Evolutionary conservation across 345 rosid species (phyloP), one percentile per base, ranked within the genome.

Genomic region (Aethionema arabicum): DNA sequence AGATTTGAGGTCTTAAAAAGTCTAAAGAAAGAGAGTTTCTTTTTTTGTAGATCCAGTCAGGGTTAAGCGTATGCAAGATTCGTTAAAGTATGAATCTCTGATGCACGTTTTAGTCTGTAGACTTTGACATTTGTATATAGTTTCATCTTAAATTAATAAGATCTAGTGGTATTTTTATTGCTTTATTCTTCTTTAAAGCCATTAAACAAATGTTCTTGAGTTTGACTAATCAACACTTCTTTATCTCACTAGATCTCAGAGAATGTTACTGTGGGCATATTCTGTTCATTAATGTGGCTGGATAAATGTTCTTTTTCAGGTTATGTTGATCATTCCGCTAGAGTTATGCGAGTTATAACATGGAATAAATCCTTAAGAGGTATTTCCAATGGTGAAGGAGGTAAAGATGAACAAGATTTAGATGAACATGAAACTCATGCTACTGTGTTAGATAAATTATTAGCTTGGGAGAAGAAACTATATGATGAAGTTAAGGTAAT

Each of bases 401-500:
- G 79, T 21, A 84, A 78, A 72, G 85, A 83, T 65, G 95, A 85
- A 16, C 52, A 75, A 33, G 96, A 85, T 76, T 72, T 77, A 21
- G 87, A 90, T 44, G 95, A 93, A 51, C 59, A 75, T 49, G 97
- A 93, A 70, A 85, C 96, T 64, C 96, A 82, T 78, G 95, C 99
- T 13, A 84, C 88, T 11, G 83, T 93, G 72, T 82, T 93, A 76
- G 99, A 93, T 66, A 93, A 93, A 78, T 76, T 93, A 73, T 73
- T 85, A 47, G 99, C 95, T 2, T 93, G 99, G 99, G 99, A 93
- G 68, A 93, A 86, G 82, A 93, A 93, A 70, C 95, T 90, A 2
- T 93, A 81, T 33, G 99, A 93, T 56, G 99, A 93, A 86, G 96
- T 93, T 29, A 90, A 90, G 99, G 97, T 90, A 76, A 13, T 5